Conservation (phyloP, 306 rosid species). For the Rubus parviflorus region DNA sequence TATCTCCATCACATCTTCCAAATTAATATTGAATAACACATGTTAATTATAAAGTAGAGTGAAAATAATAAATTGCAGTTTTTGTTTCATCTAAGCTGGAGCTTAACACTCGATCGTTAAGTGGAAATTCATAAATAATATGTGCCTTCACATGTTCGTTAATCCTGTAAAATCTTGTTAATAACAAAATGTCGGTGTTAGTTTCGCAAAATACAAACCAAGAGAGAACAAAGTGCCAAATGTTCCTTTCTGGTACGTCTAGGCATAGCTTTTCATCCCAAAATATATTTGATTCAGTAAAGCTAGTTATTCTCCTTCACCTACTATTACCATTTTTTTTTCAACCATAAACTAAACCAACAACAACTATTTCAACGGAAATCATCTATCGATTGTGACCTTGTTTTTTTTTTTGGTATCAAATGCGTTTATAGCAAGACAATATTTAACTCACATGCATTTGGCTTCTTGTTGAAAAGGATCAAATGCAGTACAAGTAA, state of each 20-base stretch:
- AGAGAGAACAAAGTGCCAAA: background rate
- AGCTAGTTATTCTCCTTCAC: background rate
- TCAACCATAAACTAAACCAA: background rate
- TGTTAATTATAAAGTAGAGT: too few species aligned
- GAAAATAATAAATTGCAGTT: background rate
- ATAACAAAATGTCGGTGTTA: background rate
- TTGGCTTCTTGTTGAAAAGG: background rate
- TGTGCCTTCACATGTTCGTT: background rate
- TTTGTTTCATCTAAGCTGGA: background rate
- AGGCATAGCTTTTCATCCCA: background rate
- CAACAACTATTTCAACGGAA: background rate
- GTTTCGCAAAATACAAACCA: background rate
- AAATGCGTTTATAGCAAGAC: background rate
- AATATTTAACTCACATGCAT: background rate
- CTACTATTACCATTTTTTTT: background rate
- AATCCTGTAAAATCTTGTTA: background rate
- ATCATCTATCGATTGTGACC: background rate
- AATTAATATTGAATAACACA: too few species aligned
- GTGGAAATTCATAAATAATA: background rate
- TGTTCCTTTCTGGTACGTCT: background rate
- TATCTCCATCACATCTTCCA: background rate
- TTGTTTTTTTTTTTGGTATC: background rate
- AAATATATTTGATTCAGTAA: background rate
- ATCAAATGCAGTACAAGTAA: too few species aligned
- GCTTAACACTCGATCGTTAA: background rate